Percentiles rank a stretch among this genome's conserved stretches.
These are phyloP conservation scores for Parathielavia appendiculata DNA, from an alignment of 495 filamentous ascomycete genomes.

Conservation along the genomic window DNA sequence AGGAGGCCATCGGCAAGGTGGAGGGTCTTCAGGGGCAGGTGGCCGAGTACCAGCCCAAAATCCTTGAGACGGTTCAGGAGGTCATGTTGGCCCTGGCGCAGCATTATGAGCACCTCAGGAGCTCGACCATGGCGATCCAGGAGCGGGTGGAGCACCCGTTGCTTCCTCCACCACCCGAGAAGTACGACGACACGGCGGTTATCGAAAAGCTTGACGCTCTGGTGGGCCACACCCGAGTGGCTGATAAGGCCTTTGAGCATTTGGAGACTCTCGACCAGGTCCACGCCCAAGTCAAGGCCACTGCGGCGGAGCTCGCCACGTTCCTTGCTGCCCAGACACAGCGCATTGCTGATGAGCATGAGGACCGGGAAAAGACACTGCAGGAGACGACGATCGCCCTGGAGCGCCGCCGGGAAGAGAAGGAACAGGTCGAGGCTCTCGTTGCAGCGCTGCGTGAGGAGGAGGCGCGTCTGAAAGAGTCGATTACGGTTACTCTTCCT, in stretches of 20 bases:
- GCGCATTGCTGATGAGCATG: conserved; percentile 71
- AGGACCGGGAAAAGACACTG: conserved; percentile 71
- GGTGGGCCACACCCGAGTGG: conserved; percentile 57
- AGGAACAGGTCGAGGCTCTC: conserved; percentile 69
- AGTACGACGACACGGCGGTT: conserved; percentile 57
- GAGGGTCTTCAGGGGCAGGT: conserved; percentile 71
- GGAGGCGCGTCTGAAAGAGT: conserved; percentile 38
- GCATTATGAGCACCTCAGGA: conserved; percentile 70
- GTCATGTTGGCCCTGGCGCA: conserved; percentile 74
- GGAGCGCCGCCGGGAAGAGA: conserved; percentile 71
- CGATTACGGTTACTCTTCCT: conserved; percentile 43
- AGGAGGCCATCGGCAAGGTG: conserved; percentile 62
- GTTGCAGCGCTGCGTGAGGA: conserved; percentile 51
- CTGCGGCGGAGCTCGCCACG: conserved; percentile 77
- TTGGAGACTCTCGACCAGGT: conserved; percentile 80
- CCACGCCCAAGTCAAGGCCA: conserved; percentile 79
- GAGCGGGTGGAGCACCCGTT: conserved; percentile 48
- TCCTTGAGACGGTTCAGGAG: conserved; percentile 74
- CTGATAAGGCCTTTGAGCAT: conserved; percentile 54
- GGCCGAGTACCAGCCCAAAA: conserved; percentile 76
- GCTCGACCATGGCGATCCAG: conserved; percentile 41
- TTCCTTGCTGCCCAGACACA: conserved; percentile 78
- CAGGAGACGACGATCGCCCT: conserved; percentile 77
- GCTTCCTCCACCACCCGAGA: conserved; percentile 40
- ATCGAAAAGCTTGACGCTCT: conserved; percentile 85